Conservation (phyloP, 306 rosid species). For the Cucurbita maxima region DNA sequence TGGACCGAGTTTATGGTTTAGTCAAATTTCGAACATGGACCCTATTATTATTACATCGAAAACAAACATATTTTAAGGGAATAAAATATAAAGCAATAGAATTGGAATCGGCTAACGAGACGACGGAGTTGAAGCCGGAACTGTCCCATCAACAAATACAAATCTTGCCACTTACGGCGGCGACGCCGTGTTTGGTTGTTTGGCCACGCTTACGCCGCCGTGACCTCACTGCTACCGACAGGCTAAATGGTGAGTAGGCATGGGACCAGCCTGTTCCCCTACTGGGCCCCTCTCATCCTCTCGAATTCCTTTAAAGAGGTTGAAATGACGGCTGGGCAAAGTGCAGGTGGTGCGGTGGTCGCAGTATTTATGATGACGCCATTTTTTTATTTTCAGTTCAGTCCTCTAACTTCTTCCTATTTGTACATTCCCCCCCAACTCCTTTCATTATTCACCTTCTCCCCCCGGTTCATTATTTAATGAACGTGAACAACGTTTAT, state of each 20-base stretch:
- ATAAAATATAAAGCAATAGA: too few species aligned
- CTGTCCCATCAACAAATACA: neutral
- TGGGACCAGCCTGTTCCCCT: too few species aligned
- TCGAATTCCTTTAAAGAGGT: neutral
- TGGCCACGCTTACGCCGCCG: too few species aligned
- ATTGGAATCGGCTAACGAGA: neutral
- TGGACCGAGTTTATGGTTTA: too few species aligned
- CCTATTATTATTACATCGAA: too few species aligned
- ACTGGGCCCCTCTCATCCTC: too few species aligned
- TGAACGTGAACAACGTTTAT: neutral
- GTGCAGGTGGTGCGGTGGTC: neutral
- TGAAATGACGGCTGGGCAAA: slow-evolving; percentile 29
- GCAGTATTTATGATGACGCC: neutral
- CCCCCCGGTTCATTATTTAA: neutral
- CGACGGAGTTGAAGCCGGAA: too few species aligned
- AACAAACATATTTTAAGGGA: too few species aligned
- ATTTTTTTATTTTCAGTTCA: neutral
- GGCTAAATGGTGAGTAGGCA: neutral
- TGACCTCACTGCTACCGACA: too few species aligned
- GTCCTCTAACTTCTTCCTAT: neutral
- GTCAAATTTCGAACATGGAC: too few species aligned
- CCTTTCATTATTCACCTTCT: neutral
- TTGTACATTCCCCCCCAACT: neutral
- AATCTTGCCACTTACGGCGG: too few species aligned
- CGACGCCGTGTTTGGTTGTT: too few species aligned